A percentile compares a stretch with the other conserved stretches of the same genome.
Conservation (phyloP, 805 yeast species). For the Yarrowia sp. region DNA sequence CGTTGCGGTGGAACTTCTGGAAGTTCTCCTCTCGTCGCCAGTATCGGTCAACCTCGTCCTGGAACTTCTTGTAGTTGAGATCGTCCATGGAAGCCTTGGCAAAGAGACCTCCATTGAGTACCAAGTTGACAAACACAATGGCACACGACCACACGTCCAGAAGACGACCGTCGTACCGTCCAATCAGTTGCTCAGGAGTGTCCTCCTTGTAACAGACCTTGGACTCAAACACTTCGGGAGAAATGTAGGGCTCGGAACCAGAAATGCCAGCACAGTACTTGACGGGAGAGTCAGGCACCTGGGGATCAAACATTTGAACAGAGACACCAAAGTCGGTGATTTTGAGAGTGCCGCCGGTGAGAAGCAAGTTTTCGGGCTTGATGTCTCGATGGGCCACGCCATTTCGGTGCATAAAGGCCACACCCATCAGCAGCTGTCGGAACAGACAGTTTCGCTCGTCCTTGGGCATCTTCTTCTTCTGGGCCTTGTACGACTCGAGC, state of each 20-base stretch:
- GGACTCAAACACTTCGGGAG: slow-evolving; percentile 68
- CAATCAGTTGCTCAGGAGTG: slow-evolving; percentile 5
- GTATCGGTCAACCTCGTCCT: slow-evolving; percentile 28
- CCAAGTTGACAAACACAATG: slow-evolving; percentile 87
- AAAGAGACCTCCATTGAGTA: slow-evolving; percentile 38
- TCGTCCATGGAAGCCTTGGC: slow-evolving; percentile 36
- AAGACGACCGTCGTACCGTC: slow-evolving; percentile 68
- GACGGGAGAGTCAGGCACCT: slow-evolving; percentile 45
- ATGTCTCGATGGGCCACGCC: slow-evolving; percentile 89
- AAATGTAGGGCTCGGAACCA: slow-evolving; percentile 87
- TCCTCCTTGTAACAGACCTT: slow-evolving; percentile 40
- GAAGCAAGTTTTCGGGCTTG: slow-evolving; percentile 79
- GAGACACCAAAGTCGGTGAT: slow-evolving; percentile 88
- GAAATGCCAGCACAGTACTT: slow-evolving; percentile 57
- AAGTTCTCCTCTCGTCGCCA: slow-evolving; percentile 29
- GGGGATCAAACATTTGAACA: slow-evolving; percentile 52
- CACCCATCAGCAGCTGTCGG: slow-evolving; percentile 80
- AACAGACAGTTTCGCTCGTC: slow-evolving; percentile 88
- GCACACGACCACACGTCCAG: slow-evolving; percentile 94
- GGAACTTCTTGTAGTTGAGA: slow-evolving; percentile 31
- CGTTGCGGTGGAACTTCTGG: slow-evolving; percentile 6
- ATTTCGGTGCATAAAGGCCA: slow-evolving; percentile 82
- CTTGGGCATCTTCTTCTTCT: slow-evolving; percentile 69
- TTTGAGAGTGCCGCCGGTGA: slow-evolving; percentile 73
- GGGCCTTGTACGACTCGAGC: slow-evolving; percentile 79